Base-by-base conservation (phyloP, 169 alveolate species). In the Babesia bigemina region DNA sequence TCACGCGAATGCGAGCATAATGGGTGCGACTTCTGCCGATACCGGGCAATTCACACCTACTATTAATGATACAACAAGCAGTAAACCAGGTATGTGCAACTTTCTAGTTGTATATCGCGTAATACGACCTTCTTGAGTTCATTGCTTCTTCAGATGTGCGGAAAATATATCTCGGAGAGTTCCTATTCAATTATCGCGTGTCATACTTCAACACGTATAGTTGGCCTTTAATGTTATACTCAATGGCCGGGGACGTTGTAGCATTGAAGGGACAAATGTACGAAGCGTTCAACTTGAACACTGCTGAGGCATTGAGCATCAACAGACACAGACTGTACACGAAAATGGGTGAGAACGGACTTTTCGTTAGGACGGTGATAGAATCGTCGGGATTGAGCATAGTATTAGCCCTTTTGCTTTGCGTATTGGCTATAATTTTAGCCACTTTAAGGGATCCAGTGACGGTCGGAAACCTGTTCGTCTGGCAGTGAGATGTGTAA, bases 121-220 rank as follows among this genome's bases (percentile, higher is more conserved):
- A 60, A 12, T 12, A 33, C 16, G 6, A 33, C 11, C 33, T 4
- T 19, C n/a, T n/a, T 14, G 70, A 44, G 2, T 49, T 26, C 47
- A 65, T 29, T 50, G n/a, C 10, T 11, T 26, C 48, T 22, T 65
- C 61, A 65, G 74, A 55, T 22, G 2, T 39, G 61, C 62, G 59
- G 12, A 73, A 83, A 39, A 28, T 75, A 6, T 83, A 83, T 55
- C 63, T 83, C 55, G 90, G 90, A n/a, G 70, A 75, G 44, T 83
- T 75, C 47, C 17, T 70, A 1, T 83, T 83, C 83, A 83, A 83
- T 58, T 83, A 83, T 49, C 85, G 90, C 44, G 44, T 50, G 70
- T 44, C 75, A 13, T 83, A 83, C 59, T 24, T 61, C 76, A 75
- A 83, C 55, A 19, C 70, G 2, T 55, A 70, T 21, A 39, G 59